Base-by-base conservation (phyloP, 2,329 filamentous ascomycete species). In the Bipolaris bicolor region DNA sequence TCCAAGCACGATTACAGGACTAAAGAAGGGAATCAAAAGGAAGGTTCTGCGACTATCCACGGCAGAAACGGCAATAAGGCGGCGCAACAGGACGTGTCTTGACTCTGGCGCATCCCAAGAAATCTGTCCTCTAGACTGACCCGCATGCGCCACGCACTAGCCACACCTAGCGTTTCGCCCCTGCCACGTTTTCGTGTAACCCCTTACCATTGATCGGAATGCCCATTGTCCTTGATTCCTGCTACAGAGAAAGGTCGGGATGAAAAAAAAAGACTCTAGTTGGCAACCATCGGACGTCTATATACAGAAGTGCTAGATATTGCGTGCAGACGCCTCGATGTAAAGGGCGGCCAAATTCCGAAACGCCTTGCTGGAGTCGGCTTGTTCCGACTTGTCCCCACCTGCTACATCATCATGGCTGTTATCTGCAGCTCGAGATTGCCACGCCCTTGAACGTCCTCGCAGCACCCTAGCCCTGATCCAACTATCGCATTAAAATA, bases 121-220 rank as follows among this genome's bases (percentile, higher is more conserved):
- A 59, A 59, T 59, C 29, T 59, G 57, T 59, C 57, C 57, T 59
- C 52, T 59, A 50, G 47, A 46, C 31, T 29, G 55, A 57, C 55
- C 55, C 50, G 55, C 50, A 34, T 53, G 55, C 52, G 56, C 56
- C 52, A 58, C 56, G 49, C 56, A 31, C 56, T 58, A 51, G 48
- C 56, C 56, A 37, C 48, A 56, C 33, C 2, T 24, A 58, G 55
- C 51, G 31, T 54, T 54, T 58, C 26, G 46, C 41, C 43, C 13
- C 24, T 29, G 13, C 34, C 48, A 58, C 52, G 56, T 58, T 58
- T 58, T 44, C 36, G 34, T 18, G 29, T 45, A 22, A 18, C 18
- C 43, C 33, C 51, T 18, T 40, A 20, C 20, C 22, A 43, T 55
- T 46, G 47, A 48, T 33, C 33, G 24, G 22, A 7, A 13, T 33